These are phyloP conservation scores for Candida takata DNA, from an alignment of 805 yeast genomes.

Conservation along the genomic window DNA sequence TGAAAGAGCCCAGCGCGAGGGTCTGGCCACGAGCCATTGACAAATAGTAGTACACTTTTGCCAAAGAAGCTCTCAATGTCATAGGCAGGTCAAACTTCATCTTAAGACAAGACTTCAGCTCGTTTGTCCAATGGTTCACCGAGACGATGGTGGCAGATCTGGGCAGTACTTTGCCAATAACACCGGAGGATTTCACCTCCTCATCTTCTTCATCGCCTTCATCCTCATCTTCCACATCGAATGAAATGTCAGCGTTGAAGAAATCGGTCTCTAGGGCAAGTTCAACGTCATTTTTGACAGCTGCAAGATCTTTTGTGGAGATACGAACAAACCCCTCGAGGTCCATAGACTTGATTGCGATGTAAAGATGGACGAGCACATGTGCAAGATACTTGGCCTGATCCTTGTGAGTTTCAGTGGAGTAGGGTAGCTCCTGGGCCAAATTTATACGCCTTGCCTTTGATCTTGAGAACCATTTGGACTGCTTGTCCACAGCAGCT, in stretches of 20 bases:
- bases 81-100: slow-evolving; percentile 80
- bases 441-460: slow-evolving; percentile 27
- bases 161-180: slow-evolving; percentile 55
- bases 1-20: slow-evolving; percentile 51
- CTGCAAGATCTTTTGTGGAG: slow-evolving; percentile 60
- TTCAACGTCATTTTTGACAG: slow-evolving; percentile 33
- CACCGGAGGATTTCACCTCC: slow-evolving; percentile 31
- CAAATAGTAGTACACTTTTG: slow-evolving; percentile 64
- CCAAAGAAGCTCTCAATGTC: slow-evolving; percentile 48
- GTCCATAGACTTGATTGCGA: slow-evolving; percentile 70
- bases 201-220: slow-evolving; percentile 32
- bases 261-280: slow-evolving; percentile 49
- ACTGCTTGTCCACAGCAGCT: slow-evolving; percentile 26
- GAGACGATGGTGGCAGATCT: slow-evolving; percentile 67
- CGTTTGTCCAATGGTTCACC: slow-evolving; percentile 83
- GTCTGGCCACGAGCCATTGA: slow-evolving; percentile 69
- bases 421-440: slow-evolving; percentile 57
- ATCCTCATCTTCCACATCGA: slow-evolving; percentile 32
- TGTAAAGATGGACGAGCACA: slow-evolving; percentile 71
- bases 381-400: slow-evolving; percentile 70
- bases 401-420: slow-evolving; percentile 58
- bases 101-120: slow-evolving; percentile 66
- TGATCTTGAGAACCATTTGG: slow-evolving; percentile 33
- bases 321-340: slow-evolving; percentile 63
- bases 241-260: slow-evolving; percentile 32